Base-by-base conservation (phyloP, 2,329 filamentous ascomycete species). In the Lasiodiplodia theobromae region DNA sequence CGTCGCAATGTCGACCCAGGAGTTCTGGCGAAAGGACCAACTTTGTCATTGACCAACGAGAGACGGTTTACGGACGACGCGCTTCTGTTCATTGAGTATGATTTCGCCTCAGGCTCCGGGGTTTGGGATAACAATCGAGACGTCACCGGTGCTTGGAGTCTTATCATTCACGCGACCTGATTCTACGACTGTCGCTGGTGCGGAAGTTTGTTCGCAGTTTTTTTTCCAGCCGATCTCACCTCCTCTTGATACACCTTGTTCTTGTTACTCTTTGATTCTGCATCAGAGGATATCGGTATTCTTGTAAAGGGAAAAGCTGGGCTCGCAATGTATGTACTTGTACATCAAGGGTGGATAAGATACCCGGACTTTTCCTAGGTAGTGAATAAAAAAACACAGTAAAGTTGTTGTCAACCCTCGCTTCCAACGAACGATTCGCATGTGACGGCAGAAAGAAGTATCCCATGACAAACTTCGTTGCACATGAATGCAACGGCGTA, bases 201-300 rank as follows among this genome's bases (percentile, higher is more conserved):
- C 44, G 38, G n/a, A 37, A 21, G n/a, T 23, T 38, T 38, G 38
- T 25, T 44, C 23, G 16, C 23, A 37, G 12, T 5, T 23, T 44
- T 44, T 16, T 34, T 10, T n/a, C n/a, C 40, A 51, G 44, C 34
- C n/a, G 40, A 63, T 64, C 47, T 53, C 60, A 53, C 18, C 44
- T 64, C 18, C 44, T 64, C 60, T 64, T 64, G 44, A 64, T 52
- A 52, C 23, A 63, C 44, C 44, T 63, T 47, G 37, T 34, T 51
- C 34, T 23, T 47, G 18, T 11, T 21, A 47, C 7, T 23, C 21
- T n/a, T 16, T 6, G n/a, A 25, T 28, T 62, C 21, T 64, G 25
- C 47, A 25, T 40, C 28, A 64, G 31, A 10, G 60, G 28, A 53
- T 23, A 64, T 64, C 52, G 60, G 44, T 64, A 64, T 25, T 10